Percentiles rank a stretch among this genome's conserved stretches.
Conservation (phyloP, 2,329 filamentous ascomycete genomes). For the Fusarium tjaetaba region DNA sequence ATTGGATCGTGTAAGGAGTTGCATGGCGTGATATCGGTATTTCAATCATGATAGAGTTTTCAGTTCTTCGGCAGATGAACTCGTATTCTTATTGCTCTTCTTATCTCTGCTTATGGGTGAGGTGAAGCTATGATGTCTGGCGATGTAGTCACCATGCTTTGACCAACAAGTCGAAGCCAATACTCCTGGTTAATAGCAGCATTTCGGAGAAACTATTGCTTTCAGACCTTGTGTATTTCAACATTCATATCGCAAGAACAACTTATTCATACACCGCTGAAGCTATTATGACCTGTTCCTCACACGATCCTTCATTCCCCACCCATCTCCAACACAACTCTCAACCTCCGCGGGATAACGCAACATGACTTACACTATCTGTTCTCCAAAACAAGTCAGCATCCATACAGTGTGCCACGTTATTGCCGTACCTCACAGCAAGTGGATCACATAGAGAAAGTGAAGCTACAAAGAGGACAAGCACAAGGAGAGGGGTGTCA, state of each 20-base stretch:
- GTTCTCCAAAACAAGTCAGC: neutral
- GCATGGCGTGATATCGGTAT: constrained; percentile 12
- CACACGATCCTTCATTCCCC: constrained; percentile 24
- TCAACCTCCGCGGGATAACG: neutral
- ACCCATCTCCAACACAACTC: constrained; percentile 5
- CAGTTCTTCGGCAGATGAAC: neutral
- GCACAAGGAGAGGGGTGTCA: constrained; percentile 13
- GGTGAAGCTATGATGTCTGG: neutral
- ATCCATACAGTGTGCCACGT: neutral
- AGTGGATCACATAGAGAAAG: constrained; percentile 2
- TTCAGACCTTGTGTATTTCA: neutral
- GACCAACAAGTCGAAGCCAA: neutral
- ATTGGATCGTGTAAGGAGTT: constrained; percentile 3
- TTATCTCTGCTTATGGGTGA: neutral
- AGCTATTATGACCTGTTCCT: constrained; percentile 32
- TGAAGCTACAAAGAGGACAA: neutral
- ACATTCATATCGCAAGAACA: neutral
- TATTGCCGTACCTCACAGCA: neutral
- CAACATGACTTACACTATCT: neutral
- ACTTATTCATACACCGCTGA: constrained; percentile 17
- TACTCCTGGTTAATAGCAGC: neutral
- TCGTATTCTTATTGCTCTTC: neutral
- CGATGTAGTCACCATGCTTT: neutral
- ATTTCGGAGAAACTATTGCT: neutral
- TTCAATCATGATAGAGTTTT: constrained; percentile 3